Base-by-base conservation (phyloP, 192 early-diverging fungal species). In the Coemansia sp. region DNA sequence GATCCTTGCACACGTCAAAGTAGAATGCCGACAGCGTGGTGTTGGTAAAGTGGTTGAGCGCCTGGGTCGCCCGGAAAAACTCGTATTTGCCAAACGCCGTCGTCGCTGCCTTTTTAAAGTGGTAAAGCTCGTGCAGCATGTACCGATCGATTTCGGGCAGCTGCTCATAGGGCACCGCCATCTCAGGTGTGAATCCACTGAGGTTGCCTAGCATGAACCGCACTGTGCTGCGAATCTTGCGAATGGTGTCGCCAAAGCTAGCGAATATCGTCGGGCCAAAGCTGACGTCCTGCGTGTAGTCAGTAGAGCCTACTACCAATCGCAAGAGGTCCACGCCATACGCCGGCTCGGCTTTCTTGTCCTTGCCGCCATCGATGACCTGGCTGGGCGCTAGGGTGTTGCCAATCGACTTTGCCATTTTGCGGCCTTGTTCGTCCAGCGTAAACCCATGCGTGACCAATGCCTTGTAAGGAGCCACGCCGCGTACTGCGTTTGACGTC, bases 381-480 rank as follows among this genome's bases (percentile, higher is more conserved):
- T 68, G 43, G 32, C 73, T 68, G 4, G 93, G 91, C 6, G 85
- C 87, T 8, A 94, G 71, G 15, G 86, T 87, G 69, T 94, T 94
- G 29, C 93, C 93, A 39, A 92, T 58, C 18, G 89, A 90, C 76
- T 94, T 94, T 69, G 90, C 89, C 91, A 93, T 92, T 66, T 94
- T 94, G 61, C 85, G 84, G 3, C 92, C 90, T 22, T 87, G 73
- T 62, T 88, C 89, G 75, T 94, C 93, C 61, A 92, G 74, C 39
- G 90, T 80, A 71, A 94, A 93, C n/a, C 91, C 93, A 63, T 94
- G 93, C 0, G 92, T 93, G 59, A 93, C 74, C 45, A 94, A 64
- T 3, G 84, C 84, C 7, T 75, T 78, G 80, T 87, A 94, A 6
- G 92, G 93, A 0, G 87, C 73, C 45, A 89, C 84, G 7, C 88